Percentiles rank a stretch among this genome's conserved stretches.
Conservation (phyloP, 257 asterid species). For the Mentha longifolia region DNA sequence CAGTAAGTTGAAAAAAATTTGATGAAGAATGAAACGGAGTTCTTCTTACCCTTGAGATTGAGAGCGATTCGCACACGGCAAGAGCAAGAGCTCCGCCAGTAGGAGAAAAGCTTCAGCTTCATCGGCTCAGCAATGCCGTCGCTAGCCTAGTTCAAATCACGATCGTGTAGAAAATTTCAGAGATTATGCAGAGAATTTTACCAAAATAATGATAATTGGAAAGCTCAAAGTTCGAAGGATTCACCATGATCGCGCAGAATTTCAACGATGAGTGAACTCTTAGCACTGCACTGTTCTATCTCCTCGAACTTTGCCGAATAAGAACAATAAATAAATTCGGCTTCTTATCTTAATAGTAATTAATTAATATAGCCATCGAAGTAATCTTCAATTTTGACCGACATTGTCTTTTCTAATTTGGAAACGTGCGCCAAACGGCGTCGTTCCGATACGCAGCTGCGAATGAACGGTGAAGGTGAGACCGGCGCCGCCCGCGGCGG, state of each 20-base stretch:
- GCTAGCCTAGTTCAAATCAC: constrained; percentile 38
- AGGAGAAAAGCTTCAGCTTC: constrained; percentile 74
- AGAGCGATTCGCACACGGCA: constrained; percentile 82
- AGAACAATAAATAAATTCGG: background rate
- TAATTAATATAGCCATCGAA: too few relatives aligned
- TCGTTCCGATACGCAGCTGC: background rate
- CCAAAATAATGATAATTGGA: background rate
- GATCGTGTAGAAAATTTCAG: background rate
- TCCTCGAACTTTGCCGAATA: background rate
- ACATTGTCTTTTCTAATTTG: too few relatives aligned
- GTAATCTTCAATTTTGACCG: too few relatives aligned
- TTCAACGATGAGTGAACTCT: background rate
- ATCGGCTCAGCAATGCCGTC: constrained; percentile 40
- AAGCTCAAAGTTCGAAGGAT: background rate
- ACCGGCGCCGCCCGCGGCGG: constrained; percentile 40
- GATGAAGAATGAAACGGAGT: background rate
- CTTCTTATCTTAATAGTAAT: too few relatives aligned
- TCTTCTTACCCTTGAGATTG: constrained; percentile 58
- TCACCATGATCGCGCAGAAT: constrained; percentile 38
- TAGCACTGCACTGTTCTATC: background rate
- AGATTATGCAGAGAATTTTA: background rate
- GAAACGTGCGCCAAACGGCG: too few relatives aligned
- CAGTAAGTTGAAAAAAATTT: background rate
- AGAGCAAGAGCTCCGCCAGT: constrained; percentile 88
- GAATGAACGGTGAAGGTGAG: constrained; percentile 40